These are phyloP conservation scores for Vitis riparia DNA, from an alignment of 164 flowering plant genomes.

Conservation along the genomic window DNA sequence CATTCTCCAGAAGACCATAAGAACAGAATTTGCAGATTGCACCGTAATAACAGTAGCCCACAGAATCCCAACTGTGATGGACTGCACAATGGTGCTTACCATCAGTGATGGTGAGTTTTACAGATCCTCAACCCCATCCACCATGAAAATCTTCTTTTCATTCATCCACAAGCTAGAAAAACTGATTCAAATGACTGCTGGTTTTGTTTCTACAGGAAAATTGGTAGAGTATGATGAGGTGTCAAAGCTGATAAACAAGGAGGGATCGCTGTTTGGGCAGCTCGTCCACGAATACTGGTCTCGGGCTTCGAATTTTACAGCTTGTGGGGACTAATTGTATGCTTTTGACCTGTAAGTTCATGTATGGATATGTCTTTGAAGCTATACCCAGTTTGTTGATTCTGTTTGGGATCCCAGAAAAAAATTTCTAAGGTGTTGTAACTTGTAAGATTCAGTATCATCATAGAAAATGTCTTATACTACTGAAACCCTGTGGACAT, in stretches of 20 bases:
- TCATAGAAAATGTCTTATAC: too few relatives aligned
- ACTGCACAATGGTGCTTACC: constrained; percentile 43
- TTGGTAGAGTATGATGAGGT: constrained; percentile 46
- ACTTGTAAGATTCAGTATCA: too few relatives aligned
- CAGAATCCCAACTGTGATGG: constrained; percentile 78
- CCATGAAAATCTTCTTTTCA: background rate
- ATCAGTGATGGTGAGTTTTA: constrained; percentile 34
- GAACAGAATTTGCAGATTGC: constrained; percentile 54
- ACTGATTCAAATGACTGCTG: background rate
- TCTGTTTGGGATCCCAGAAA: too few relatives aligned
- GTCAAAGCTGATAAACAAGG: constrained; percentile 29
- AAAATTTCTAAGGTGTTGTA: too few relatives aligned
- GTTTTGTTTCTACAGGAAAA: constrained; percentile 21
- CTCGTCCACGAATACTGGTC: constrained; percentile 45
- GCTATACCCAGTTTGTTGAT: too few relatives aligned
- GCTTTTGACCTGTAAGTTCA: too few relatives aligned
- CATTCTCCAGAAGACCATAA: constrained; percentile 57
- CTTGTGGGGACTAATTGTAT: too few relatives aligned
- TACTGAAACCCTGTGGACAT: too few relatives aligned
- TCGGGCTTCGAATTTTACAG: constrained; percentile 1
- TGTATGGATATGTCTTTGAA: too few relatives aligned
- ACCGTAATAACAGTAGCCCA: constrained; percentile 76
- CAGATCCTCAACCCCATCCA: too few relatives aligned
- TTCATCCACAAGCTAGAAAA: background rate
- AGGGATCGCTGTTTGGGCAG: constrained; percentile 36